These are phyloP conservation scores for Juglanconis juglandina DNA, from an alignment of 2,329 filamentous ascomycete genomes.

Conservation along the genomic window DNA sequence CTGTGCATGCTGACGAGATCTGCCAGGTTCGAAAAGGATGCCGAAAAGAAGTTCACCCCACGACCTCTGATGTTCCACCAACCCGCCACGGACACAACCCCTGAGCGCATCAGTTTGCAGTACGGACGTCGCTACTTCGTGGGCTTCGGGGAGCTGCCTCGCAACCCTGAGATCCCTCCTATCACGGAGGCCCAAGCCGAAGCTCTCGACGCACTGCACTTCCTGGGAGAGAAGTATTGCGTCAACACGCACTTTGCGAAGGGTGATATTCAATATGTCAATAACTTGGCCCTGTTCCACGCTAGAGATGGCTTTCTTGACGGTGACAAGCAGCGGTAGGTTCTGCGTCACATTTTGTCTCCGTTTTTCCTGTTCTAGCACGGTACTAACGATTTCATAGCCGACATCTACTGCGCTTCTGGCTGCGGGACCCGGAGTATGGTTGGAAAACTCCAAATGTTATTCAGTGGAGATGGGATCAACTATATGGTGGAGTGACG, in stretches of 20 bases:
- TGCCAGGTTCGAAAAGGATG: conserved; percentile 46
- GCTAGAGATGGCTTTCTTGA: conserved; percentile 48
- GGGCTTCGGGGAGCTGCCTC: conserved; percentile 52
- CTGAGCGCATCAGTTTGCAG: conserved; percentile 56
- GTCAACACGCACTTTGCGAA: conserved; percentile 44
- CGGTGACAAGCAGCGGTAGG: conserved; percentile 41
- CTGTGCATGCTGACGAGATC: background rate
- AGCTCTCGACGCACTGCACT: conserved; percentile 50
- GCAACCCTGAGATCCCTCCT: conserved; percentile 52
- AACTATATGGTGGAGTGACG: conserved; percentile 50
- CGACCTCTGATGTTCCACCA: conserved; percentile 57
- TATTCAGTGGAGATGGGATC: conserved; percentile 47
- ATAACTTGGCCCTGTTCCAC: conserved; percentile 54
- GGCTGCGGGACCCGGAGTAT: conserved; percentile 46
- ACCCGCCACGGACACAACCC: conserved; percentile 37
- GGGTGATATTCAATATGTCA: conserved; percentile 53
- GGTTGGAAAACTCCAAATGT: conserved; percentile 46
- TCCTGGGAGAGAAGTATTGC: conserved; percentile 43
- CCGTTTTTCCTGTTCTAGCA: conserved; percentile 40
- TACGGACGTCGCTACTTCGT: conserved; percentile 59
- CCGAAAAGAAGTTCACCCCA: conserved; percentile 40
- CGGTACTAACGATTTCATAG: conserved; percentile 32
- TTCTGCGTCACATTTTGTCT: conserved; percentile 23
- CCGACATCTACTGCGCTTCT: conserved; percentile 47
- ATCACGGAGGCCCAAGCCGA: conserved; percentile 52